Evolutionary conservation across 2,329 filamentous ascomycete species (phyloP), one percentile per base, ranked within the genome.

Genomic region (Didymella lethalis): DNA sequence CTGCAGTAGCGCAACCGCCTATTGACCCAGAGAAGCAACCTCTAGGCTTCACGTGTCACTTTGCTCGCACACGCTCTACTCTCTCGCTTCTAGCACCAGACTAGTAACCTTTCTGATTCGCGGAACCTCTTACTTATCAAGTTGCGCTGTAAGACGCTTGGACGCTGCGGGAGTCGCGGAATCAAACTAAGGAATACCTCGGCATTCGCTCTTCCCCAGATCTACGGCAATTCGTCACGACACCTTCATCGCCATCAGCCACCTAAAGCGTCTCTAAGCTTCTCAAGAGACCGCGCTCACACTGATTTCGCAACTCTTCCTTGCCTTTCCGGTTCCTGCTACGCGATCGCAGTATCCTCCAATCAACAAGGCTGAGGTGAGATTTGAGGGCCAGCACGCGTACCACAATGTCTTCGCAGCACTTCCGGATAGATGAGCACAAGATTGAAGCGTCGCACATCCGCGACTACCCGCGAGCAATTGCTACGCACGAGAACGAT

Each of bases 401-500:
- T 47, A 34, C 34, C 57, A 67, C 59, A 43, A 81, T 80, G 75
- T 76, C 75, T 46, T 69, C 75, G 51, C 71, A 78, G 45, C 66
- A 76, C 56, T 92, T 91, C 79, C 79, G 85, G 64, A 80, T 96
- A 67, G 85, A 86, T 64, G 89, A 95, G 75, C 93, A 97, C 80
- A 81, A 84, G 43, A 77, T 96, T 53, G 70, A 75, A 36, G 65
- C 85, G 87, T 54, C 87, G 64, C 90, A 97, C 77, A 90, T 97
- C 63, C 85, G 93, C 63, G 91, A 96, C 73, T 96, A 92, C 73
- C 83, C 90, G 7, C 85, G 86, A 53, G 90, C 90, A 12, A 92
- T 90, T 2, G 84, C 88, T 2, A 82, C 85, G 55, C 85, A 85
- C 12, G 90, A 96, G 68, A 90, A 96, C 64, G 90, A 94, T 61